Evolutionary conservation across 2,329 filamentous ascomycete species (phyloP), one percentile per base, ranked within the genome.

Genomic region (Cercospora brassicicola): DNA sequence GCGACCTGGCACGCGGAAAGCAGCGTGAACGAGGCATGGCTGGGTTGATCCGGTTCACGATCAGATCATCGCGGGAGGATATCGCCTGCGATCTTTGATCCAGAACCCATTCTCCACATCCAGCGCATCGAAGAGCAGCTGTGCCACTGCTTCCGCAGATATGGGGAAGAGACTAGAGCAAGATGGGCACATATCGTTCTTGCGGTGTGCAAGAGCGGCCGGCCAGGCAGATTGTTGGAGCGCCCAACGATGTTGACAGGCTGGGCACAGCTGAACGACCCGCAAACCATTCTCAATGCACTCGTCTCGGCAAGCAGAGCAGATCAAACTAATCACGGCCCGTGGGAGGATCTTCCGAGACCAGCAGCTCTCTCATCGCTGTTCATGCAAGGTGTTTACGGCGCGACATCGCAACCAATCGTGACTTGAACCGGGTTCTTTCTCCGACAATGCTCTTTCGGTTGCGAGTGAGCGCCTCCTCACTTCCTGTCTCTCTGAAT

Each of bases 151-250:
- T 26, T 59, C 57, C 64, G 64, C 70, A 70, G 62, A 59, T 66
- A 66, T 68, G 64, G 64, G 59, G 61, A 28, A 68, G 56, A 30
- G 33, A 42, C 66, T 69, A 67, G 56, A 61, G 51, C 67, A 55
- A 64, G 59, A 51, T 48, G 42, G 65, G 59, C 56, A 59, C n/a
- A 28, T 61, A 4, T 23, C 36, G 45, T 71, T 62, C 45, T 69
- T 72, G 69, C 71, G 71, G 69, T 72, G 69, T 71, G 61, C 42
- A 66, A 64, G 62, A 66, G 45, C 60, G 64, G 68, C 65, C 65
- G 59, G 65, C 42, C 67, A 56, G 39, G 28, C 56, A 48, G 36
- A 23, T 59, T 60, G 53, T 59, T 68, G 61, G 61, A 45, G 23
- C 9, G 59, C 65, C 48, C 62, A 61, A 68, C 69, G 57, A 65